phyloP scores from a whole-genome alignment of 371 early-diverging fungal species.

The Paraphysoderma sedebokerense region DNA sequence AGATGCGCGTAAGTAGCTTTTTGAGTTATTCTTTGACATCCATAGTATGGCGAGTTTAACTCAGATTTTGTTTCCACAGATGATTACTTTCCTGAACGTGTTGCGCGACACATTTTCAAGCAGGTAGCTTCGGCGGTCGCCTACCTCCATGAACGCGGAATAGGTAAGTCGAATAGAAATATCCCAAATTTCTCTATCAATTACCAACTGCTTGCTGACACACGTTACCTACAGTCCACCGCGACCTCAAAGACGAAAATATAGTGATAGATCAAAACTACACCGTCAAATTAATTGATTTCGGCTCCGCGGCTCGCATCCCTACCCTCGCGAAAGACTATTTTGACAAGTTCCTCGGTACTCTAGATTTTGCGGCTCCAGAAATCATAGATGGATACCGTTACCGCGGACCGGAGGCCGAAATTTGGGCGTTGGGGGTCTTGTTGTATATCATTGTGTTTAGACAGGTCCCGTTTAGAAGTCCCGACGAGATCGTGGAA shows the following conservation, averaged over 20 bases:
- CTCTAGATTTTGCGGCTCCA: constrained; percentile 15
- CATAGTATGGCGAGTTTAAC: too few species aligned
- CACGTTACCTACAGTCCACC: constrained; percentile 5
- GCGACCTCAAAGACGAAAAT: constrained; percentile 11
- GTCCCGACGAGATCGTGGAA: constrained; percentile 2
- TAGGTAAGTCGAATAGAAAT: background rate
- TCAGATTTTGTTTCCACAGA: too few species aligned
- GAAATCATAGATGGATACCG: constrained; percentile 36
- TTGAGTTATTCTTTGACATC: too few species aligned
- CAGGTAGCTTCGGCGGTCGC: constrained; percentile 4
- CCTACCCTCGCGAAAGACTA: background rate
- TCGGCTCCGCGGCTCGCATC: constrained; percentile 7
- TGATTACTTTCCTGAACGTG: constrained; percentile 2
- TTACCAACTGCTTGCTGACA: too few species aligned
- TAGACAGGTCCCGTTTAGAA: constrained; percentile 46
- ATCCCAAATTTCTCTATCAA: background rate
- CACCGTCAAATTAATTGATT: constrained; percentile 9
- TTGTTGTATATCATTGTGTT: constrained; percentile 44
- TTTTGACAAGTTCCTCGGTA: constrained; percentile 6
- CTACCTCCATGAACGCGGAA: constrained; percentile 3
- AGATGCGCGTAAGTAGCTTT: too few species aligned
- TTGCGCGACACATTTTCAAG: constrained; percentile 4
- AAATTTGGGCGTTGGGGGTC: constrained; percentile 44
- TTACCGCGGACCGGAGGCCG: constrained; percentile 33
- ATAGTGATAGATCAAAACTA: constrained; percentile 6